A percentile compares a stretch with the other conserved stretches of the same genome.
Evolutionary conservation across 176 grass and related monocot species (phyloP).

Genomic region (Chrysopogon serrulatus): DNA sequence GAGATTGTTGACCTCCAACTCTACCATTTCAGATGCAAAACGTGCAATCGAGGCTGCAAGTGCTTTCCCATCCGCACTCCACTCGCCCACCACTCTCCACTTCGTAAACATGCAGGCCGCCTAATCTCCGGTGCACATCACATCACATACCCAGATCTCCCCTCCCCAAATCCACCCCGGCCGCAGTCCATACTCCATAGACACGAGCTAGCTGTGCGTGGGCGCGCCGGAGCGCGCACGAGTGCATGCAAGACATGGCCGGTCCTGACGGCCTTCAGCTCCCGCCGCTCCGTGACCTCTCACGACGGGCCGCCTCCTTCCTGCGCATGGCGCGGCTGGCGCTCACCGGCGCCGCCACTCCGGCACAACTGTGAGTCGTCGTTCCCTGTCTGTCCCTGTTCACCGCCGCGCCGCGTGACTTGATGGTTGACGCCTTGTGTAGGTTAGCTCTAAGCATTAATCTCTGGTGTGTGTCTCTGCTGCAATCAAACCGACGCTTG

Average conservation of each 20-base stretch:
- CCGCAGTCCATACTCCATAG: too few species aligned
- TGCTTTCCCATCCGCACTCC: slow-evolving; percentile 35
- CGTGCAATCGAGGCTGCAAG: not conserved
- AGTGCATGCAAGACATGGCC: not conserved
- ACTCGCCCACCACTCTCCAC: slow-evolving; percentile 16
- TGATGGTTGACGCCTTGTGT: too few species aligned
- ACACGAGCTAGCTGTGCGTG: too few species aligned
- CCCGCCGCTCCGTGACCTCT: slow-evolving; percentile 1
- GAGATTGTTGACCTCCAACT: not conserved
- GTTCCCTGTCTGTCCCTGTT: not conserved
- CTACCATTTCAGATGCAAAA: not conserved
- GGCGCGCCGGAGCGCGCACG: too few species aligned
- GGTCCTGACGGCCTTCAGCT: not conserved
- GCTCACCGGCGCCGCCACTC: slow-evolving; percentile 32
- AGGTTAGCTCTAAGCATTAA: not conserved
- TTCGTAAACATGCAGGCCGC: not conserved
- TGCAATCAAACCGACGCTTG: not conserved
- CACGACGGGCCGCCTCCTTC: slow-evolving; percentile 35
- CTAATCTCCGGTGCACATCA: not conserved
- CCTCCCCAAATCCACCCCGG: not conserved
- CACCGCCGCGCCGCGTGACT: not conserved
- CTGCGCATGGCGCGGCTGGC: slow-evolving; percentile 42
- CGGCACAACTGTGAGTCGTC: slow-evolving; percentile 35
- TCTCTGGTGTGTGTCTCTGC: not conserved
- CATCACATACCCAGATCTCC: not conserved